Base-by-base conservation (phyloP, 2,329 filamentous ascomycete genomes). In the Alternaria hordeiaustralica region DNA sequence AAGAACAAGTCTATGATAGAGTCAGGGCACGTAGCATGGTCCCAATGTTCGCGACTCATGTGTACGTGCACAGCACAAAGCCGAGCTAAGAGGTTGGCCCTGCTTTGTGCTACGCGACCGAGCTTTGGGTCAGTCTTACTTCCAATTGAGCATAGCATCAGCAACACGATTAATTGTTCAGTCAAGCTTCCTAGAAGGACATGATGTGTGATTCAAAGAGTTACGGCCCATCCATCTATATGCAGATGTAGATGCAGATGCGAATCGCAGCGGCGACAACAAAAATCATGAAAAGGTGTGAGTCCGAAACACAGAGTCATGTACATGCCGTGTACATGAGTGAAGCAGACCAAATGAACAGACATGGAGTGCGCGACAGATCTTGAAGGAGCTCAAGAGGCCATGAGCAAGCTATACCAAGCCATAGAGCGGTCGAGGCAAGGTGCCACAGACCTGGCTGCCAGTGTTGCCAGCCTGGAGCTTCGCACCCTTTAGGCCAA, bases 401-500 rank as follows among this genome's bases (percentile, higher is more conserved):
- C 12, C n/a, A 20, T 13, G 28, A 15, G 5, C 25, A 18, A 28
- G 23, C 45, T 62, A 80, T 10, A 80, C 77, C 64, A 80, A 68
- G 4, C 71, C 78, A 71, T 74, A 80, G 18, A 80, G 61, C 44
- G 78, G 78, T 28, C 69, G 69, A 5, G 78, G 78, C 69, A 80
- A 66, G n/a, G 77, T 67, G 23, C 55, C 68, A 46, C 69, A 72
- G 30, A 69, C 56, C 18, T 58, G 49, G 21, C 53, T 49, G 11
- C 55, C 60, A 5, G 26, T 50, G n/a, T 55, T 60, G 2, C 71
- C 73, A 30, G 65, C 65, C 61, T 63, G 72, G 63, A 72, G 61
- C 80, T 72, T 76, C 20, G 74, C 71, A 67, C 87, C 85, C 75
- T 87, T 88, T 65, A 95, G 83, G 4, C 92, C 92, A 21, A 97